Percentiles rank a stretch among this genome's conserved stretches.
phyloP scores from a whole-genome alignment of 305 asterid genomes.

The Fraxinus greggii region DNA sequence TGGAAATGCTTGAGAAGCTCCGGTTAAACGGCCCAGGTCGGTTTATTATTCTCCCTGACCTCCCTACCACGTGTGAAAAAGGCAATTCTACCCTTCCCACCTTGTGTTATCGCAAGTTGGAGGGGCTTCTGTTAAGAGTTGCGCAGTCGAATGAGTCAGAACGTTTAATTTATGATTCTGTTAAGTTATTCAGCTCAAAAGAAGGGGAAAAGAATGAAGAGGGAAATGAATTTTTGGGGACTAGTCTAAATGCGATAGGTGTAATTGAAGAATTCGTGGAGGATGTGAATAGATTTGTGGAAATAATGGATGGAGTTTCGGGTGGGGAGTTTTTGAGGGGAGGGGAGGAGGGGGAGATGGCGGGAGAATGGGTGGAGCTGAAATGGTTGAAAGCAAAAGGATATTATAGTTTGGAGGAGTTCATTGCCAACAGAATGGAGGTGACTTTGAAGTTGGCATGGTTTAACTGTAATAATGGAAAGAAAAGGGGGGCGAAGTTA shows the following conservation, averaged over 20 bases:
- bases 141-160: slow-evolving; percentile 44
- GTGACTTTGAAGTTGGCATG: slow-evolving; percentile 83
- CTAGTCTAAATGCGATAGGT: slow-evolving; percentile 56
- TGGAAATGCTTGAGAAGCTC: slow-evolving; percentile 70
- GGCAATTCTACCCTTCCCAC: slow-evolving; percentile 59
- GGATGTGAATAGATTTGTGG: slow-evolving; percentile 55
- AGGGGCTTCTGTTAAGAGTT: slow-evolving; percentile 59
- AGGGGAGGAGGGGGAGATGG: slow-evolving; percentile 64
- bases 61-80: slow-evolving; percentile 40
- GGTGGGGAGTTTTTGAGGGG: slow-evolving; percentile 80
- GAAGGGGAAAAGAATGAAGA: slow-evolving; percentile 54
- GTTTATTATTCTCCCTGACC: slow-evolving; percentile 79
- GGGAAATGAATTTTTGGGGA: slow-evolving; percentile 22
- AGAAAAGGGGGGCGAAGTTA: slow-evolving; percentile 71
- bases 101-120: slow-evolving; percentile 66
- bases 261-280: slow-evolving; percentile 61
- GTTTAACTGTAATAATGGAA: slow-evolving; percentile 66
- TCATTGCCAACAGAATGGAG: slow-evolving; percentile 72
- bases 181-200: slow-evolving; percentile 66
- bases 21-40: slow-evolving; percentile 52
- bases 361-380: slow-evolving; percentile 83
- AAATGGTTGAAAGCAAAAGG: slow-evolving; percentile 89
- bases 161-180: slow-evolving; percentile 45
- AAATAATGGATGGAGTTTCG: slow-evolving; percentile 56
- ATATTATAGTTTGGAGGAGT: slow-evolving; percentile 80